Conservation (phyloP, 129 eudicot genomes). For the Pulicaria dysenterica region DNA sequence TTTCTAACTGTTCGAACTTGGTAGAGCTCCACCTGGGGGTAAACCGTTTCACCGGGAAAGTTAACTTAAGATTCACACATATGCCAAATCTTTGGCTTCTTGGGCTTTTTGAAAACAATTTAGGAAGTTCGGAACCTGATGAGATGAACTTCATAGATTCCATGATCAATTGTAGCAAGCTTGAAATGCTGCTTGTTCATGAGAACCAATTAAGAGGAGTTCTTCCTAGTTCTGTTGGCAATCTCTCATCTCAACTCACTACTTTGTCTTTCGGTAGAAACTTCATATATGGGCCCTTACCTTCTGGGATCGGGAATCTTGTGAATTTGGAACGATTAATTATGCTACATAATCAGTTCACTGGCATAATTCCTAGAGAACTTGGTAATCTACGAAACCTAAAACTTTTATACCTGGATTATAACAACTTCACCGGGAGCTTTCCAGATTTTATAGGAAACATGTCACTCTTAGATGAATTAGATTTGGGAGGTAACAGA, state of each 20-base stretch:
- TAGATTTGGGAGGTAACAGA: constrained; percentile 16
- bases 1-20: constrained; percentile 45
- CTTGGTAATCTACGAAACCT: constrained; percentile 38
- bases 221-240: constrained; percentile 36
- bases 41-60: constrained; percentile 41
- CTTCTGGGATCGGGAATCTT: constrained; percentile 33
- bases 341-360: constrained; percentile 15
- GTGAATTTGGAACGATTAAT: constrained; percentile 1
- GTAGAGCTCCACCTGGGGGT: neutral
- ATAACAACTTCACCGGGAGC: constrained; percentile 35
- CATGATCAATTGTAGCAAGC: constrained; percentile 38
- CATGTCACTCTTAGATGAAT: constrained; percentile 14
- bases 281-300: constrained; percentile 25
- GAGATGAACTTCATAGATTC: constrained; percentile 41
- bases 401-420: neutral
- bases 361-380: constrained; percentile 41
- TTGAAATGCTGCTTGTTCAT: constrained; percentile 13
- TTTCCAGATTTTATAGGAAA: constrained; percentile 41
- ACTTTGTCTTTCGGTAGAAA: neutral
- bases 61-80: constrained; percentile 19
- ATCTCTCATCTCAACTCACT: constrained; percentile 37
- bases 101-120: constrained; percentile 5
- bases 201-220: constrained; percentile 35
- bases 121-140: constrained; percentile 39
- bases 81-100: constrained; percentile 17